Evolutionary conservation across 2,329 filamentous ascomycete genomes (phyloP).

Genomic region (Westerdykella aurantiaca): DNA sequence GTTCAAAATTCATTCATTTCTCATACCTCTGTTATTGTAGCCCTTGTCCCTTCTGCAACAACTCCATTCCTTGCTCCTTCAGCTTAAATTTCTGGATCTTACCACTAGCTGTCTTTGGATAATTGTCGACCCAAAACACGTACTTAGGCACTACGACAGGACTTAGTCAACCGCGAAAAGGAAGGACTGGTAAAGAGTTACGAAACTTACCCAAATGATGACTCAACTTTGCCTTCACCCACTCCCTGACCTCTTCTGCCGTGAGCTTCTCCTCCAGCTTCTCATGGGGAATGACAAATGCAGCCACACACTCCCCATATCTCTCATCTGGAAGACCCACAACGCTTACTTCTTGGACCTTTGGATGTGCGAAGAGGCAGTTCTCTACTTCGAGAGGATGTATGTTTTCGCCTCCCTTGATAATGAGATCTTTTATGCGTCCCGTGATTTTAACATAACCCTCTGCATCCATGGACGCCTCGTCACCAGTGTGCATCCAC

Average conservation of each 20-base stretch:
- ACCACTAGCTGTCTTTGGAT: conserved; percentile 90
- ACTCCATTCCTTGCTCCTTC: conserved; percentile 56
- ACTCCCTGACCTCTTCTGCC: conserved; percentile 58
- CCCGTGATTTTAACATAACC: conserved; percentile 88
- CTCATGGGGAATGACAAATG: conserved; percentile 62
- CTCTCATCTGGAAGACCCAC: conserved; percentile 76
- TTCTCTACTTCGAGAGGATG: conserved; percentile 92
- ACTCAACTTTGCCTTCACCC: conserved; percentile 65
- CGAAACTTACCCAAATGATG: conserved; percentile 60
- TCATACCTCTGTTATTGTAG: conserved; percentile 1
- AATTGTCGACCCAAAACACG: conserved; percentile 80
- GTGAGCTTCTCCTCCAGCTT: conserved; percentile 40
- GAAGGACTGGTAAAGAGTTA: neutral
- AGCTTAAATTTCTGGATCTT: conserved; percentile 96
- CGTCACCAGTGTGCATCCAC: conserved; percentile 93
- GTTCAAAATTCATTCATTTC: no score
- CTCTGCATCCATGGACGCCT: conserved; percentile 74
- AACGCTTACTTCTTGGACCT: conserved; percentile 70
- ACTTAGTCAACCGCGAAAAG: conserved; percentile 4
- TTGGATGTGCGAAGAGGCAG: conserved; percentile 67
- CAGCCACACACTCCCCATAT: conserved; percentile 82
- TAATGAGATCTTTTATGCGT: conserved; percentile 91
- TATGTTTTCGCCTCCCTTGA: conserved; percentile 92
- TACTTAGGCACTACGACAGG: conserved; percentile 63
- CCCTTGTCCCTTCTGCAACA: conserved; percentile 40